These are phyloP conservation scores for Rhizoctonia solani DNA, from an alignment of 1,284 basidiomycete genomes.

Conservation along the genomic window DNA sequence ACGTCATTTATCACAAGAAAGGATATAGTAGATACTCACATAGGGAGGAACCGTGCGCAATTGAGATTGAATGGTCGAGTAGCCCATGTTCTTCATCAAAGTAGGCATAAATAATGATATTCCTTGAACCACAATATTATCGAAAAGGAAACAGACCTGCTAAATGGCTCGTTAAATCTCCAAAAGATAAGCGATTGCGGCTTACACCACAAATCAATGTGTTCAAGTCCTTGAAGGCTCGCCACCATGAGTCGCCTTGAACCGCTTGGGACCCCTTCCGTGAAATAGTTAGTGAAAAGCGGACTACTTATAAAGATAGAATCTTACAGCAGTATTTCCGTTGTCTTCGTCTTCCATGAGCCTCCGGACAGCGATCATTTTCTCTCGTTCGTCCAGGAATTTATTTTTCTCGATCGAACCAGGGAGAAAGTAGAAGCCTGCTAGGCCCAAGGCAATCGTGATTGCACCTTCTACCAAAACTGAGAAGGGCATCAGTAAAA, in stretches of 20 bases:
- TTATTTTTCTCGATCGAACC: slow-evolving; percentile 43
- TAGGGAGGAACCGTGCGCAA: slow-evolving; percentile 39
- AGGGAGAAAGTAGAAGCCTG: slow-evolving; percentile 45
- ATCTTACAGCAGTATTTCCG: slow-evolving; percentile 9
- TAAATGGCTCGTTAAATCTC: background rate
- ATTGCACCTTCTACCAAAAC: slow-evolving; percentile 45
- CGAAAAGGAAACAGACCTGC: slow-evolving; percentile 41
- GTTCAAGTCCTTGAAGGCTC: slow-evolving; percentile 41
- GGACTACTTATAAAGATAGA: background rate
- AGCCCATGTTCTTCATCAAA: slow-evolving; percentile 39
- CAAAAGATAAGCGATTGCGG: background rate
- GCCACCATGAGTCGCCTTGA: slow-evolving; percentile 39
- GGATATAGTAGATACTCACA: slow-evolving; percentile 6
- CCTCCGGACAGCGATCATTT: slow-evolving; percentile 41
- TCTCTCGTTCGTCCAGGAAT: slow-evolving; percentile 45
- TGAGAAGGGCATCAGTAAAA: background rate
- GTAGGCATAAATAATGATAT: slow-evolving; percentile 44
- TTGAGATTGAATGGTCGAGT: slow-evolving; percentile 38
- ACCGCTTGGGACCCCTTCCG: slow-evolving; percentile 35
- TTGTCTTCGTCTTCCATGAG: slow-evolving; percentile 14
- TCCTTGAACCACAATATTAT: slow-evolving; percentile 43
- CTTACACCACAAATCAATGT: slow-evolving; percentile 38
- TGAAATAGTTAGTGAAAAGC: background rate
- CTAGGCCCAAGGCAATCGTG: slow-evolving; percentile 43
- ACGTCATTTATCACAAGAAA: background rate